phyloP scores from a whole-genome alignment of 805 yeast genomes.

The Candida manassasensis region DNA sequence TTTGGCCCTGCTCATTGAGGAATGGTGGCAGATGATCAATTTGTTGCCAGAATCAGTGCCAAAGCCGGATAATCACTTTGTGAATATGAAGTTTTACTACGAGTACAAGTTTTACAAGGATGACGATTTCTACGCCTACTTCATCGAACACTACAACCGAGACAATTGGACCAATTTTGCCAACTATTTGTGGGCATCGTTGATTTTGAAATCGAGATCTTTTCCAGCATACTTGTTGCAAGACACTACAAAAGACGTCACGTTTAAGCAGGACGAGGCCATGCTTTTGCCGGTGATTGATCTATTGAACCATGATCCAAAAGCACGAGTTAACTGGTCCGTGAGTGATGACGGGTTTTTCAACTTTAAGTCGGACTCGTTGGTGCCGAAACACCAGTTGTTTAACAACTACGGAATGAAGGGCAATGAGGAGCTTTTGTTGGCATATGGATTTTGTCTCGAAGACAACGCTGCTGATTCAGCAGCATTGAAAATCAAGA shows the following conservation, averaged over 20 bases:
- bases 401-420: constrained; percentile 85
- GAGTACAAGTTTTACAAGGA: constrained; percentile 37
- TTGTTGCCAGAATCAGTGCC: constrained; percentile 24
- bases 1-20: constrained; percentile 44
- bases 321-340: constrained; percentile 62
- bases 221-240: constrained; percentile 68
- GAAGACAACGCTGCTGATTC: constrained; percentile 54
- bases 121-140: constrained; percentile 28
- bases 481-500: constrained; percentile 55
- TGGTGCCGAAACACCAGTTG: constrained; percentile 43
- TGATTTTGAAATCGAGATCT: constrained; percentile 70
- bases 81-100: constrained; percentile 41
- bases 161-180: constrained; percentile 60
- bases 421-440: constrained; percentile 74
- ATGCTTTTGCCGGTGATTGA: constrained; percentile 79
- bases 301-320: constrained; percentile 66
- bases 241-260: constrained; percentile 19
- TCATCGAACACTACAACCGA: constrained; percentile 14
- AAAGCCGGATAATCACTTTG: constrained; percentile 31
- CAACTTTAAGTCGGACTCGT: constrained; percentile 38
- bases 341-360: constrained; percentile 21
- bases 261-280: constrained; percentile 42
- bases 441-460: constrained; percentile 78
- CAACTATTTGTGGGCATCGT: constrained; percentile 71
- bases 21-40: constrained; percentile 50